These are phyloP conservation scores for Elongisporangium undulatum DNA, from an alignment of 352 stramenopile species.

Conservation along the genomic window DNA sequence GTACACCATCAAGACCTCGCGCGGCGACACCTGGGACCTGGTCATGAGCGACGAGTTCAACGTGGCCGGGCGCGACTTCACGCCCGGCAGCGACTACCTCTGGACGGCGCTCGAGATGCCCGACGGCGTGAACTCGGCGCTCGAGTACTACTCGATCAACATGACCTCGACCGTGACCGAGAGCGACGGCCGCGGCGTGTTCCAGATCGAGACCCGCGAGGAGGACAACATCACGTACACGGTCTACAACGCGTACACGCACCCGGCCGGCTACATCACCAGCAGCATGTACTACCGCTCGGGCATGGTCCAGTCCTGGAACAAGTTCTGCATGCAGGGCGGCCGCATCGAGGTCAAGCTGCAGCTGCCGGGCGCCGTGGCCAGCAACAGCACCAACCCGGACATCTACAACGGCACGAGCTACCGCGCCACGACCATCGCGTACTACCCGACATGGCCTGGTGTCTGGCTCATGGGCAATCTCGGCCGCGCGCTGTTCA, in stretches of 20 bases:
- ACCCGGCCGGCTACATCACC: slow-evolving; percentile 14
- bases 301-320: slow-evolving; percentile 90
- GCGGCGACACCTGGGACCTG: slow-evolving; percentile 49
- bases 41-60: slow-evolving; percentile 82
- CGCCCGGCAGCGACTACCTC: slow-evolving; percentile 30
- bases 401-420: slow-evolving; percentile 35
- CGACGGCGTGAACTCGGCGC: slow-evolving; percentile 79
- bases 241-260: slow-evolving; percentile 50
- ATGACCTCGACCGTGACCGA: slow-evolving; percentile 42
- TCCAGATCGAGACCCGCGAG: slow-evolving; percentile 34
- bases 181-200: slow-evolving; percentile 20
- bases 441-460: slow-evolving; percentile 86
- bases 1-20: slow-evolving; percentile 75
- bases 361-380: slow-evolving; percentile 77
- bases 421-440: slow-evolving; percentile 25
- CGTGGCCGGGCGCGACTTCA: slow-evolving; percentile 48
- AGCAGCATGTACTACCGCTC: slow-evolving; percentile 31
- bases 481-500: slow-evolving; percentile 92
- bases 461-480: slow-evolving; percentile 97
- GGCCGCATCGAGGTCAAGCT: slow-evolving; percentile 86
- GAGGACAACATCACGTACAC: slow-evolving; percentile 40
- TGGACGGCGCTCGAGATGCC: slow-evolving; percentile 92
- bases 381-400: slow-evolving; percentile 31
- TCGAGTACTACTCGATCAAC: slow-evolving; percentile 90
- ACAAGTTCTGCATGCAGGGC: slow-evolving; percentile 93